These are phyloP conservation scores for Kodamaea restingae DNA, from an alignment of 805 yeast species.

Conservation along the genomic window DNA sequence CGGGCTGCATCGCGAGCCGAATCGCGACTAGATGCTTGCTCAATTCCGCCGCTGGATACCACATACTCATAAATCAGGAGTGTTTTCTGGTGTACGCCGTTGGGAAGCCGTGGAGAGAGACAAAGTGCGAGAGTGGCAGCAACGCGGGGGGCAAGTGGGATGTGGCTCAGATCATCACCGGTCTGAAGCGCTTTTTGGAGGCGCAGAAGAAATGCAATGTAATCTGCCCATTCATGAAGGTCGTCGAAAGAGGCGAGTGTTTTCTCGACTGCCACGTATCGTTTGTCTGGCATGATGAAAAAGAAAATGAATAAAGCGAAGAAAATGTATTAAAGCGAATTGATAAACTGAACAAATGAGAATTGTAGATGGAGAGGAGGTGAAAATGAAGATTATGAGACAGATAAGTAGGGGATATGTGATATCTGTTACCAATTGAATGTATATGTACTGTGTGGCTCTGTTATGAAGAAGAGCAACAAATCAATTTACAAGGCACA, in stretches of 20 bases:
- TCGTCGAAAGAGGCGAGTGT: slow-evolving; percentile 73
- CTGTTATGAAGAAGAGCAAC: no score
- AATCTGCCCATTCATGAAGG: slow-evolving; percentile 97
- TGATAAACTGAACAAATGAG: not conserved
- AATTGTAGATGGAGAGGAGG: not conserved
- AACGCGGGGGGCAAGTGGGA: slow-evolving; percentile 66
- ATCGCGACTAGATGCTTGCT: no score
- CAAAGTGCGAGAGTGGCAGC: slow-evolving; percentile 75
- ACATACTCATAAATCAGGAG: slow-evolving; percentile 67
- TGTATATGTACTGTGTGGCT: no score
- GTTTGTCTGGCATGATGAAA: slow-evolving; percentile 46
- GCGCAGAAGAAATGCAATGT: slow-evolving; percentile 81
- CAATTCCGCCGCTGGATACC: slow-evolving; percentile 54
- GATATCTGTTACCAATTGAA: no score
- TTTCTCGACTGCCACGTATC: slow-evolving; percentile 61
- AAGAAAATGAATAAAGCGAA: not conserved
- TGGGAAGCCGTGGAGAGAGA: slow-evolving; percentile 75
- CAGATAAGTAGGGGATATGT: no score
- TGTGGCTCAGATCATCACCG: slow-evolving; percentile 22
- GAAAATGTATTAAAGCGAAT: not conserved
- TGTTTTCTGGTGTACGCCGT: slow-evolving; percentile 93
- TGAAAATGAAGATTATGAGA: no score
- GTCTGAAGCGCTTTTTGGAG: slow-evolving; percentile 63
- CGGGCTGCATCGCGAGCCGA: slow-evolving; percentile 26
- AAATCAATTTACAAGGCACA: no score